Evolutionary conservation across 345 rosid species (phyloP), one percentile per base, ranked within the genome.

Genomic region (Eutrema japonicum): DNA sequence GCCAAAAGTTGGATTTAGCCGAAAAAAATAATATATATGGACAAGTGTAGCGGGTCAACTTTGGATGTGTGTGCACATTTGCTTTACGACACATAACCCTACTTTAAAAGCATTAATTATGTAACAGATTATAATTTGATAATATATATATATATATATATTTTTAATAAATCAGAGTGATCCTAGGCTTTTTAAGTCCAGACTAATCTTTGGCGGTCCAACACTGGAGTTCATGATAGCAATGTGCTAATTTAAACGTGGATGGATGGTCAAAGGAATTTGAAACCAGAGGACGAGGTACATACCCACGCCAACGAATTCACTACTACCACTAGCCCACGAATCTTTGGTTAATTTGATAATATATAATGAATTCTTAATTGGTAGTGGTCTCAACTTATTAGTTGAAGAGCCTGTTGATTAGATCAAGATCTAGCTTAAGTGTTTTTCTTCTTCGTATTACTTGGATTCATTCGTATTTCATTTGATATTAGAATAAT

Each of bases 11-110:
- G 47, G 67, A 49, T n/a, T 71, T 42, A 32, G 35, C 37, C 36
- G 27, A 52, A 50, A 22, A 1, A 22, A 22, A 22, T 22, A 22
- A 22, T 22, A 22, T 22, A 10, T 11, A 60, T 36, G 45, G 27
- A 27, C 42, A 65, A 65, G 27, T 29, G 65, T 57, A 38, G 35
- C 60, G 26, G 71, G 66, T 73, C 72, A 73, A 73, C 77, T 73
- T 70, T 73, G 14, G 48, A 65, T 65, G 72, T 73, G 57, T 64
- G 14, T 10, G 40, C 58, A 73, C 72, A 66, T 56, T 73, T 73
- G 65, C 57, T 26, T 55, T 47, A 48, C 52, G 71, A 66, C 72
- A 73, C 77, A 57, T 56, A 38, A 27, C 43, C 46, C 7, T 45
- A n/a, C 29, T 71, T 48, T 51, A 5, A 10, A 46, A 11, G 36